These are phyloP conservation scores for Apiospora phragmitis DNA, from an alignment of 2,329 filamentous ascomycete species.

Conservation along the genomic window DNA sequence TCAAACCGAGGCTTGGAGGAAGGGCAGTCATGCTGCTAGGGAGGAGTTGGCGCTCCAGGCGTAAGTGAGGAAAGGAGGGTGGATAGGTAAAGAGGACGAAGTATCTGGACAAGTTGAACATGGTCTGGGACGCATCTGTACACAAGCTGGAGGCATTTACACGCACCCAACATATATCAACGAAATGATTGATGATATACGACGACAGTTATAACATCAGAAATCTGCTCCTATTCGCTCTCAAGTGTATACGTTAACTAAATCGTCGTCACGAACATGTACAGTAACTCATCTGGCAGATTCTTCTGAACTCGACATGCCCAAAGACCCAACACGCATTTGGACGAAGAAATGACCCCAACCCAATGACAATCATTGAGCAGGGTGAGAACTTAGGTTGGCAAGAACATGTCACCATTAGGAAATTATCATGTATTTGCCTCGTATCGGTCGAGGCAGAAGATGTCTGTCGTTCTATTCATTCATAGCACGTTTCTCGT, in stretches of 20 bases:
- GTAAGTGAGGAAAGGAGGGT: slow-evolving; percentile 13
- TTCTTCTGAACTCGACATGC: no score
- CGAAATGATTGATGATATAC: no score
- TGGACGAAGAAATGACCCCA: not conserved
- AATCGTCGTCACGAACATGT: no score
- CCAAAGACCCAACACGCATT: not conserved
- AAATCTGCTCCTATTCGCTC: not conserved
- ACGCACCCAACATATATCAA: not conserved
- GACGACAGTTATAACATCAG: no score
- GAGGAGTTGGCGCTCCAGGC: slow-evolving; percentile 61
- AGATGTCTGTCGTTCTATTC: not conserved
- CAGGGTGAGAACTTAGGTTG: no score
- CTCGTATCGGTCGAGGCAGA: not conserved
- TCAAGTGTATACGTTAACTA: not conserved
- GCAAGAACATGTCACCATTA: not conserved
- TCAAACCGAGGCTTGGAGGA: slow-evolving; percentile 52
- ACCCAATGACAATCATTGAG: no score
- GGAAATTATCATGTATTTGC: not conserved
- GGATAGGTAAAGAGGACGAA: not conserved
- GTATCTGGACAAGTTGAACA: not conserved
- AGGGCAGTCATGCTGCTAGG: slow-evolving; percentile 56
- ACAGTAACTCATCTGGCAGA: no score
- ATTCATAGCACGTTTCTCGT: slow-evolving; percentile 7
- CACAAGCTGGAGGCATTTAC: not conserved
- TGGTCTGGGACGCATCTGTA: not conserved